Evolutionary conservation across 2,329 filamentous ascomycete species (phyloP).

Genomic region (Fusarium robinianum): DNA sequence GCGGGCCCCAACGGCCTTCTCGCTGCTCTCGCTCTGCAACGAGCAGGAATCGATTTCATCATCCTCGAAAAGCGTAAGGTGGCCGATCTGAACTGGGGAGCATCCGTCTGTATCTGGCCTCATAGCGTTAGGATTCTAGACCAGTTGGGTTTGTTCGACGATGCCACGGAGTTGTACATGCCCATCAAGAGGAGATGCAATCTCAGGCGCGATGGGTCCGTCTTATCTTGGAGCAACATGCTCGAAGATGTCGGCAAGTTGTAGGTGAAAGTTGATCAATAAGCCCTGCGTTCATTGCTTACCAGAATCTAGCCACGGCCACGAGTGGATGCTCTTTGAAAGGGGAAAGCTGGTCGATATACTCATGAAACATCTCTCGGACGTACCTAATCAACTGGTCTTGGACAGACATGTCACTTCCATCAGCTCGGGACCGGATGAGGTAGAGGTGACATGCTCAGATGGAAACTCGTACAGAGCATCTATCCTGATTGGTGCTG

Average conservation of each 20-base stretch:
- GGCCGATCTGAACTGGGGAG: constrained; percentile 17
- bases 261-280: background rate
- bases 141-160: constrained; percentile 16
- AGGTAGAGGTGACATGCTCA: constrained; percentile 17
- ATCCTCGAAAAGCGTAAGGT: constrained; percentile 14
- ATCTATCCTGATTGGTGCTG: constrained; percentile 24
- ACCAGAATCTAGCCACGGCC: constrained; percentile 3
- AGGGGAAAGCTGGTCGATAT: constrained; percentile 21
- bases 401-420: constrained; percentile 18
- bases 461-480: constrained; percentile 15
- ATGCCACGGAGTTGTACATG: background rate
- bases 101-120: constrained; percentile 20
- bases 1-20: constrained; percentile 17
- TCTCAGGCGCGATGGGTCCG: constrained; percentile 7
- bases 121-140: constrained; percentile 14
- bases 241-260: constrained; percentile 16
- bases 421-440: background rate
- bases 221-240: constrained; percentile 23
- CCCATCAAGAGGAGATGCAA: constrained; percentile 22
- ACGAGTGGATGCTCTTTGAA: constrained; percentile 26
- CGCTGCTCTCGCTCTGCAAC: constrained; percentile 6
- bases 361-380: constrained; percentile 15
- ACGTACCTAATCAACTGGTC: constrained; percentile 3
- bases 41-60: constrained; percentile 13
- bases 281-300: background rate